Base-by-base conservation (phyloP, 441 rosid genomes). In the Codiaeum variegatum region DNA sequence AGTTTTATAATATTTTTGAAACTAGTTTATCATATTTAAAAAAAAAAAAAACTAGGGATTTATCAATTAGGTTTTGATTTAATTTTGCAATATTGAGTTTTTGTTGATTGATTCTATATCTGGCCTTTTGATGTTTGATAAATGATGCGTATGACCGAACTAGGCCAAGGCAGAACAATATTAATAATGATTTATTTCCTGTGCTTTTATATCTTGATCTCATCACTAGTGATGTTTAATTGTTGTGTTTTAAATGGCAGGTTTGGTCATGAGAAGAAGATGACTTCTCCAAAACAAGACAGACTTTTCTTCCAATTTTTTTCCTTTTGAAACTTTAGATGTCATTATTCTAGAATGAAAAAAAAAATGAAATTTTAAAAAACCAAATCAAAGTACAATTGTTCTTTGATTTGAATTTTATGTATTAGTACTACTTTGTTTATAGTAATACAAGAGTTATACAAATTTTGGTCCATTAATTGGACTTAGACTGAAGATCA, bases 281-380 rank as follows among this genome's bases (percentile, higher is more conserved):
- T 90, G 92, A 76, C 91, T 62, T 88, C 95, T 54, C 92, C 92
- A 47, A 47, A 86, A 91, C 85, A 90, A 90, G 87, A 88, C 31
- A 18, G 23, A 29, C 40, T 60, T 5, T 26, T 40, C 31, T 8
- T 26, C 34, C 60, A 21, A 9, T 62, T 36, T n/a, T 12, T 67
- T 2, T 21, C 15, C 42, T 47, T 49, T 28, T 24, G 26, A 49
- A 67, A 29, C 24, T 10, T 19, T 29, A n/a, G 29, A 23, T 12
- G 31, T 31, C 42, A 8, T 19, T 26, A 1, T 54, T 54, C 28
- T 54, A 21, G 7, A 54, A n/a, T 19, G 58, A 54, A 54, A 54
- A 54, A 54, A 54, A 21, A n/a, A 13, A n/a, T 54, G n/a, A 16
- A 16, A 54, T 51, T 51, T 0, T 51, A 23, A 51, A 51, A 51